Evolutionary conservation across 805 yeast species (phyloP), one percentile per base, ranked within the genome.

Genomic region (Yamadazyma scolyti): DNA sequence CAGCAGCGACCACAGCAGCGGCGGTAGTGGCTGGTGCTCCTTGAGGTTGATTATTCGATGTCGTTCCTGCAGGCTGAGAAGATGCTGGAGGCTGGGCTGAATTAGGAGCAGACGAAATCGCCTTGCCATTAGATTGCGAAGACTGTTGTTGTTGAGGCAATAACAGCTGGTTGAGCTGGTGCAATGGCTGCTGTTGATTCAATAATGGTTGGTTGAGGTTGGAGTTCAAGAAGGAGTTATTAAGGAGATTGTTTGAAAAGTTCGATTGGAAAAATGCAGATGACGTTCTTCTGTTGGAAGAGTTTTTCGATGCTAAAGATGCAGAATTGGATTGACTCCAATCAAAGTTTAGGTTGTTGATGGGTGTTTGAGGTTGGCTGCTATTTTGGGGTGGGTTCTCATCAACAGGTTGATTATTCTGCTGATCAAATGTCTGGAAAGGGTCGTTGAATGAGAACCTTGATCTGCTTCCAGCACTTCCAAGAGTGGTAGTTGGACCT

Each of bases 381-480:
- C 19, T 36, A 10, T 27, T 31, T 17, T 36, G 37, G 17, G 20
- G 12, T 19, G 20, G 10, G 7, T 19, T 7, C 9, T 23, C 22
- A n/a, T 13, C 14, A 19, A 8, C 17, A 17, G 16, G 21, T 5
- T 17, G 28, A 30, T 15, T 12, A 6, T 15, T 5, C 9, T 6
- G 6, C 4, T n/a, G 20, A 16, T 25, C 21, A 30, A 30, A 28
- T 15, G 36, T 40, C 11, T 36, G 28, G 23, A 65, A 65, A 7
- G 86, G 85, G 48, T 80, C 87, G 42, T 79, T 72, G 49, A 81
- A 81, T 22, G 81, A 63, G 46, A 81, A 79, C 43, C 86, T 66
- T n/a, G 84, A 77, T 43, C 84, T 60, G 49, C 46, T 19, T 65
- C 63, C 37, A 47, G 46, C 4, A 31, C 31, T 20, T n/a, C n/a